Conservation (phyloP, 768 basidiomycete genomes). For the Boletus subparvulus region DNA sequence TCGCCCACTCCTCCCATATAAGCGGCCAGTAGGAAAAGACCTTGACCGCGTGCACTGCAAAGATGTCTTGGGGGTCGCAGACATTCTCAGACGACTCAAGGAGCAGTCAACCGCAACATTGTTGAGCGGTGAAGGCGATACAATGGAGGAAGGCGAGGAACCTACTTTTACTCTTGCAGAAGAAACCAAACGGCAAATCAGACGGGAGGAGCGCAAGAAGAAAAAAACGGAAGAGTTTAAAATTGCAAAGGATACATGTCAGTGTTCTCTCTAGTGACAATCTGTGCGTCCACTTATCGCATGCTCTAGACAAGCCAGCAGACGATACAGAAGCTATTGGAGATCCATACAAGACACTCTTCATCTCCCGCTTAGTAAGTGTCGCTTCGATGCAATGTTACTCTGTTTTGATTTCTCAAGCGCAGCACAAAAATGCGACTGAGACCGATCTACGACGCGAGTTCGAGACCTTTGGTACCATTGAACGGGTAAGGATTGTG, state of each 20-base stretch:
- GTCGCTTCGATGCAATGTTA: neutral
- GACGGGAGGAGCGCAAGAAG: constrained; percentile 76
- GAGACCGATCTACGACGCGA: constrained; percentile 92
- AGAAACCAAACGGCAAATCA: constrained; percentile 76
- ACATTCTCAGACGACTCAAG: constrained; percentile 66
- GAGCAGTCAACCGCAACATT: constrained; percentile 74
- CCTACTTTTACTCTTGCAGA: constrained; percentile 79
- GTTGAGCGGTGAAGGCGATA: constrained; percentile 57
- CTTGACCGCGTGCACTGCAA: constrained; percentile 71
- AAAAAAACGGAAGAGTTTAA: constrained; percentile 74
- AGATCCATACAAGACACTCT: constrained; percentile 98
- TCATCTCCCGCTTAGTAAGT: constrained; percentile 87
- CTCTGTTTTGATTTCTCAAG: constrained; percentile 15
- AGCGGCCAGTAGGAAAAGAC: constrained; percentile 82
- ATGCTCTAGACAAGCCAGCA: constrained; percentile 79
- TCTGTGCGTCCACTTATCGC: constrained; percentile 5
- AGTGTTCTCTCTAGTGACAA: constrained; percentile 31
- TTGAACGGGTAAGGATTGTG: constrained; percentile 93
- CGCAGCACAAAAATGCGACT: constrained; percentile 86
- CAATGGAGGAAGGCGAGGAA: constrained; percentile 85
- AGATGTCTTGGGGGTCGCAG: constrained; percentile 73
- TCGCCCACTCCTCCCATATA: constrained; percentile 83
- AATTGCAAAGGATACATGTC: constrained; percentile 82
- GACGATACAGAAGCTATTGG: constrained; percentile 90
- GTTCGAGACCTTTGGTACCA: constrained; percentile 92